Base-by-base conservation (phyloP, 208 protist species). In the Acanthamoeba healyi region DNA sequence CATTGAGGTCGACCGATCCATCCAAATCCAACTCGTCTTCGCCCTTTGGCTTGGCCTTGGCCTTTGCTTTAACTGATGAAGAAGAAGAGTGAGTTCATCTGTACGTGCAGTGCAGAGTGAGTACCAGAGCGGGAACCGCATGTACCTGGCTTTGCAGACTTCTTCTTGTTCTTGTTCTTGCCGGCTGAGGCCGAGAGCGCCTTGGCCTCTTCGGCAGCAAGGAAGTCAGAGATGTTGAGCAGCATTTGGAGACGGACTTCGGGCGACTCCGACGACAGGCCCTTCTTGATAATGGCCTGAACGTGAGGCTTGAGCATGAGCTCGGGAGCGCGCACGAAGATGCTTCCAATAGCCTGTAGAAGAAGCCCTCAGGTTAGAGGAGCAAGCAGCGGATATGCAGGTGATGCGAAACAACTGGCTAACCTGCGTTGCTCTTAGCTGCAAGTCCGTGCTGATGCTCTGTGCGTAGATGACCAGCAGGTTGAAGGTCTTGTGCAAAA, bases 291-390 rank as follows among this genome's bases (percentile, higher is more conserved):
- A 17, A 92, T 77, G n/a, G 24, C n/a, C n/a, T 92, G 49, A 46
- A 54, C 61, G 10, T 92, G 86, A 14, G 58, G 86, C 86, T 92
- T 92, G 56, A 92, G 61, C 86, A 92, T 92, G n/a, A 92, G 36
- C 56, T 74, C 40, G 4, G 86, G 86, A 5, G 36, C 49, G 15
- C 86, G 54, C n/a, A 92, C 44, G 58, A 92, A 92, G 29, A 92
- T 19, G 29, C 32, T 92, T 5, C 86, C 86, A 22, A 92, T 44
- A 9, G 56, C 86, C 61, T 92, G 86, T 14, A 6, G 49, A 15
- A 54, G 6, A 54, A 54, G 6, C 15, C n/a, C n/a, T n/a, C n/a
- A n/a, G n/a, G n/a, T 19, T 19, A 54, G 15, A 54, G 15, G 49
- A 54, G 49, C 10, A 54, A 19, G 6, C 15, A 54, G 49, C 15